phyloP scores from a whole-genome alignment of 257 asterid species.

The Avicennia marina region DNA sequence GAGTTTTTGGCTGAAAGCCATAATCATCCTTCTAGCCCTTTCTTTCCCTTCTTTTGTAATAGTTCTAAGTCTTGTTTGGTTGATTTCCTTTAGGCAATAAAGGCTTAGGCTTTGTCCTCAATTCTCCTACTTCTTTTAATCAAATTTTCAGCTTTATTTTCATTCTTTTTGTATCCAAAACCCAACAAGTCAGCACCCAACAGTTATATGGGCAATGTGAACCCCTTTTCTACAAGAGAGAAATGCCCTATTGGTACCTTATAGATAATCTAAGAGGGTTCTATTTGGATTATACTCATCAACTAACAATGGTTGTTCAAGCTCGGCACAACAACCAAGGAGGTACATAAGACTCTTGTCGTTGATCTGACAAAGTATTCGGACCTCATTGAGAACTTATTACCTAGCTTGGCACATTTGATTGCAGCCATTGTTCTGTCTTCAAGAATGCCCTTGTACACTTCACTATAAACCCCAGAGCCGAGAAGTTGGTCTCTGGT shows the following conservation, averaged over 20 bases:
- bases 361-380: constrained; percentile 85
- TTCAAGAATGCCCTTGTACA: constrained; percentile 60
- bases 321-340: constrained; percentile 94
- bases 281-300: constrained; percentile 74
- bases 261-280: constrained; percentile 55
- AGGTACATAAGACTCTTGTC: constrained; percentile 76
- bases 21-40: too few species aligned
- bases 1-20: too few species aligned
- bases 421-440: constrained; percentile 73
- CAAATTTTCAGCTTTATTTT: too few species aligned
- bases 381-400: constrained; percentile 84
- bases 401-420: constrained; percentile 88
- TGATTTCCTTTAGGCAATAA: too few species aligned
- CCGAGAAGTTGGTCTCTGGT: constrained; percentile 82
- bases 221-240: constrained; percentile 55
- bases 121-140: too few species aligned
- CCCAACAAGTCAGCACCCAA: constrained; percentile 78
- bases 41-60: too few species aligned
- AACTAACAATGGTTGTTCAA: constrained; percentile 76
- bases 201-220: constrained; percentile 58
- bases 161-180: too few species aligned
- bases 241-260: constrained; percentile 24
- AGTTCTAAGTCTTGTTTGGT: too few species aligned
- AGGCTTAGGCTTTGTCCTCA: too few species aligned
- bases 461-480: constrained; percentile 83